These are phyloP conservation scores for Coemansia sp. DNA, from an alignment of 192 early-diverging fungal genomes.

Conservation along the genomic window DNA sequence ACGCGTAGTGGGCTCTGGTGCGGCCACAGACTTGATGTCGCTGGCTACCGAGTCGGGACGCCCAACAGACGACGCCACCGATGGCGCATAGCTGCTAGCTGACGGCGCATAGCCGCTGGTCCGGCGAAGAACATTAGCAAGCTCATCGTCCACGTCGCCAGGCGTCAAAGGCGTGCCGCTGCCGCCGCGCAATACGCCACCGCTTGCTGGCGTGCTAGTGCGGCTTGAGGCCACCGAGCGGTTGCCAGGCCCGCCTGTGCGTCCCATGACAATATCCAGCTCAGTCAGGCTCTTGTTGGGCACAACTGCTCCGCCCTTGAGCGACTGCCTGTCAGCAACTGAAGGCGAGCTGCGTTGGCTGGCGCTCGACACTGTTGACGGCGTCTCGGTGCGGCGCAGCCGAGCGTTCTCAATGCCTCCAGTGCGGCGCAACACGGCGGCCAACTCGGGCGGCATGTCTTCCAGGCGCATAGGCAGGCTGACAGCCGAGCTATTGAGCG, in stretches of 20 bases:
- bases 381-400: slow-evolving; percentile 34
- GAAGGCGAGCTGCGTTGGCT: slow-evolving; percentile 1
- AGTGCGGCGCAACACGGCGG: slow-evolving; percentile 45
- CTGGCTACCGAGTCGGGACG: slow-evolving; percentile 35
- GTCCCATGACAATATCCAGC: slow-evolving; percentile 53
- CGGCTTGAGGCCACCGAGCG: slow-evolving; percentile 21
- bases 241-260: slow-evolving; percentile 32
- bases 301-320: not conserved
- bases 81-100: slow-evolving; percentile 29
- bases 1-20: slow-evolving; percentile 19
- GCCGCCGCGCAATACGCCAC: slow-evolving; percentile 32
- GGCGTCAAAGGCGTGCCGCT: slow-evolving; percentile 22
- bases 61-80: slow-evolving; percentile 16
- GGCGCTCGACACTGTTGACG: slow-evolving; percentile 4
- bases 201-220: not conserved
- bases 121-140: slow-evolving; percentile 49
- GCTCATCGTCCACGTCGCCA: slow-evolving; percentile 42
- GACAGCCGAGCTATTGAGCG: slow-evolving; percentile 33
- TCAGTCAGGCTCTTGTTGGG: slow-evolving; percentile 38
- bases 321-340: slow-evolving; percentile 2
- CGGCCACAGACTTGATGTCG: slow-evolving; percentile 29
- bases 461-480: slow-evolving; percentile 46
- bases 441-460: slow-evolving; percentile 48
- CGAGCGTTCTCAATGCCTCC: slow-evolving; percentile 33
- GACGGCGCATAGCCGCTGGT: slow-evolving; percentile 50